These are phyloP conservation scores for Claviceps maximensis DNA, from an alignment of 2,329 filamentous ascomycete genomes.

Conservation along the genomic window DNA sequence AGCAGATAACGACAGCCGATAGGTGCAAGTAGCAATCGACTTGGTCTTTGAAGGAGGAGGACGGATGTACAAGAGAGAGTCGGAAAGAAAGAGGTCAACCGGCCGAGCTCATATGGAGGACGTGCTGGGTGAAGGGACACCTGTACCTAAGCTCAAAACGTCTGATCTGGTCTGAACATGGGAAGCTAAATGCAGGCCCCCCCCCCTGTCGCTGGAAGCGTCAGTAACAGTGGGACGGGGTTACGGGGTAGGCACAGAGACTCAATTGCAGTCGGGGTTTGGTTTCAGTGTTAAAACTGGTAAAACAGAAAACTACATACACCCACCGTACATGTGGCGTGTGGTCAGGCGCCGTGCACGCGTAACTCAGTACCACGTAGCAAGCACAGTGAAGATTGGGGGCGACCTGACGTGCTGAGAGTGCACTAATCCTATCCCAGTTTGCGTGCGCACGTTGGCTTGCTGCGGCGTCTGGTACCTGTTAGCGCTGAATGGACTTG, in stretches of 20 bases:
- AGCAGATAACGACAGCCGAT: not conserved
- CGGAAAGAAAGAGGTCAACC: not conserved
- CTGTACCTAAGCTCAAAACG: constrained; percentile 7
- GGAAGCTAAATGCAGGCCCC: not conserved
- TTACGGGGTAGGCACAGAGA: not conserved
- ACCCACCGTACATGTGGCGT: too few species aligned
- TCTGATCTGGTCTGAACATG: not conserved
- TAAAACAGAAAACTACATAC: too few species aligned
- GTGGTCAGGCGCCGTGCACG: too few species aligned
- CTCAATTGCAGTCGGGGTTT: not conserved
- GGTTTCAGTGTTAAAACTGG: not conserved
- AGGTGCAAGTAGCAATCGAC: not conserved
- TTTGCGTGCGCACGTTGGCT: too few species aligned
- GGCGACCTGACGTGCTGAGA: not conserved
- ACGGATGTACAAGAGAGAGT: constrained; percentile 6
- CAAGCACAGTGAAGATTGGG: not conserved
- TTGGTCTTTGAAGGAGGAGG: not conserved
- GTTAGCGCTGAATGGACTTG: not conserved
- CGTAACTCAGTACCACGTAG: too few species aligned
- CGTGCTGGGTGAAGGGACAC: constrained; percentile 8
- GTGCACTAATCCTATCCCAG: not conserved
- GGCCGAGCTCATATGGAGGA: not conserved
- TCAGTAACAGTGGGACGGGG: not conserved
- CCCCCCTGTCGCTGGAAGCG: not conserved
- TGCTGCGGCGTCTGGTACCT: too few species aligned